These are phyloP conservation scores for Calocybe cyanea DNA, from an alignment of 768 basidiomycete genomes.

Conservation along the genomic window DNA sequence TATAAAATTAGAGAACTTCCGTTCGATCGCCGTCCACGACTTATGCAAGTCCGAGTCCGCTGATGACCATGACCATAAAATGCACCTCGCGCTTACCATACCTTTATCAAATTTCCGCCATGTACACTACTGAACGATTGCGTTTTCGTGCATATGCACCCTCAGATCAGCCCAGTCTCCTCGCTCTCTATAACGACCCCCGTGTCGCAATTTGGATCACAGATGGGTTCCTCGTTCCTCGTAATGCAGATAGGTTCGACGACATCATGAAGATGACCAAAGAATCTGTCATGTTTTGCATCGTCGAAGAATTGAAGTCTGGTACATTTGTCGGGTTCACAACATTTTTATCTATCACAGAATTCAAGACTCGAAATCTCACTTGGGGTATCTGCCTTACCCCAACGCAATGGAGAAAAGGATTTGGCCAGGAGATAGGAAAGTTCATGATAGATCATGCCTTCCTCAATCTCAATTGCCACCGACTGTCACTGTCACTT, in stretches of 20 bases:
- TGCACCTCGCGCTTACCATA: too few species aligned
- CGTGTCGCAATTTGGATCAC: slow-evolving; percentile 10
- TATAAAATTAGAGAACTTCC: too few species aligned
- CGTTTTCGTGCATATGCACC: slow-evolving; percentile 28
- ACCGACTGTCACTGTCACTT: slow-evolving; percentile 37
- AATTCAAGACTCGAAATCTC: slow-evolving; percentile 13
- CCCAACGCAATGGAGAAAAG: slow-evolving; percentile 31
- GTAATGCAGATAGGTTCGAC: not conserved
- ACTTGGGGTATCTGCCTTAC: slow-evolving; percentile 10
- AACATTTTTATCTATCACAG: slow-evolving; percentile 4
- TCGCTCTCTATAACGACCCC: slow-evolving; percentile 25
- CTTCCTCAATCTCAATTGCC: slow-evolving; percentile 35
- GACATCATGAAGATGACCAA: slow-evolving; percentile 6
- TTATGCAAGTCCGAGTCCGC: too few species aligned
- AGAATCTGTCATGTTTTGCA: slow-evolving; percentile 14
- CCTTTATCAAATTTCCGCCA: not conserved
- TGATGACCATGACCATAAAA: too few species aligned
- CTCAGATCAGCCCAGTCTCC: slow-evolving; percentile 27
- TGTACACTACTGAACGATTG: slow-evolving; percentile 29
- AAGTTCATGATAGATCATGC: slow-evolving; percentile 36
- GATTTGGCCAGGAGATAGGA: slow-evolving; percentile 39
- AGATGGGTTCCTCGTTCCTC: too few species aligned
- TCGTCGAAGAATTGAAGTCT: slow-evolving; percentile 11
- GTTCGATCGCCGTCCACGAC: too few species aligned
- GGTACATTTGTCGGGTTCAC: slow-evolving; percentile 11